Evolutionary conservation across 2,329 filamentous ascomycete species (phyloP).

Genomic region (Pestalotiopsis sp.): DNA sequence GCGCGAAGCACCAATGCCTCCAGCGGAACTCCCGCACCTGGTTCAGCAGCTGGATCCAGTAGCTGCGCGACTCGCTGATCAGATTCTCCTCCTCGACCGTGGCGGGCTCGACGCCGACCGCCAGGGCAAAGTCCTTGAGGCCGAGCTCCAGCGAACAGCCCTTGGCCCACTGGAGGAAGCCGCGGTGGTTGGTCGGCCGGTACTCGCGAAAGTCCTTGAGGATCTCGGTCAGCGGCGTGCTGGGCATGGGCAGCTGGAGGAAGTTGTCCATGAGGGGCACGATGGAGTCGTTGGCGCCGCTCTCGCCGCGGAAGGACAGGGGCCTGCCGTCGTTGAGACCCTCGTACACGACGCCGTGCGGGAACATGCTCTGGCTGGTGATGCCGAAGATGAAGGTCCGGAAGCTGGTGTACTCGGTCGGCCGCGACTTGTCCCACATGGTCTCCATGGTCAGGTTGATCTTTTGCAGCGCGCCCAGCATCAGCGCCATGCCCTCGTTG

Average conservation of each 20-base stretch:
- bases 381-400: constrained; percentile 98
- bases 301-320: constrained; percentile 86
- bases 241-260: constrained; percentile 83
- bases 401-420: constrained; percentile 83
- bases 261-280: constrained; percentile 89
- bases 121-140: constrained; percentile 62
- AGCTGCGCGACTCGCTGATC: constrained; percentile 53
- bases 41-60: constrained; percentile 69
- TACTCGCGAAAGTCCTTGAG: constrained; percentile 88
- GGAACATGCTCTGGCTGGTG: constrained; percentile 92
- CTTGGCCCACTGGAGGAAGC: constrained; percentile 77
- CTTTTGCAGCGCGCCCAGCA: constrained; percentile 66
- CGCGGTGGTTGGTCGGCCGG: constrained; percentile 84
- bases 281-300: constrained; percentile 93
- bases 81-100: constrained; percentile 26
- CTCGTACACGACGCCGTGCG: constrained; percentile 86
- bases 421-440: constrained; percentile 91
- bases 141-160: constrained; percentile 49
- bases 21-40: constrained; percentile 82
- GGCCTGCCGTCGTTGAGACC: constrained; percentile 73
- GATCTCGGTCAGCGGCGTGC: constrained; percentile 86
- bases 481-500: constrained; percentile 64
- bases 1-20: constrained; percentile 84
- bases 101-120: constrained; percentile 25
- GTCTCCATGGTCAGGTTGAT: constrained; percentile 83